Conservation (phyloP, 2,329 filamentous ascomycete species). For the Trichophaea hybrida region DNA sequence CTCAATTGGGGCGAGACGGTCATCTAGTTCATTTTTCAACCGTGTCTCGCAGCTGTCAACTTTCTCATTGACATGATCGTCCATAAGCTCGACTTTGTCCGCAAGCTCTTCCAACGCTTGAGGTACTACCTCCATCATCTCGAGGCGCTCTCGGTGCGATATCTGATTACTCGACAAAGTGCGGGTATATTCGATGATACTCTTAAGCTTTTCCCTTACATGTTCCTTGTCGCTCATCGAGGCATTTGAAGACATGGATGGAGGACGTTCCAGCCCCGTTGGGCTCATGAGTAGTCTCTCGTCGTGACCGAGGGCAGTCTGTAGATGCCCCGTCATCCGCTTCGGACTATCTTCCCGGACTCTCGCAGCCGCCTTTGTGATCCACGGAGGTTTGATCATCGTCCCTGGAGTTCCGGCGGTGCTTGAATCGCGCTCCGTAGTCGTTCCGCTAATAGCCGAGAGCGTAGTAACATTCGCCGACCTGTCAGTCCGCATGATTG, state of each 20-base stretch:
- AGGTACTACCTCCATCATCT: constrained; percentile 15
- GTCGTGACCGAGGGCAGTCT: neutral
- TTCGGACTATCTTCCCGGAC: neutral
- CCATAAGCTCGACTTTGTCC: constrained; percentile 15
- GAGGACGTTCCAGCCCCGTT: neutral
- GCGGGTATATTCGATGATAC: neutral
- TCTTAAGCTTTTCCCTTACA: neutral
- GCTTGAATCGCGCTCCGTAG: constrained; percentile 14
- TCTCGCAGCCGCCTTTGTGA: neutral
- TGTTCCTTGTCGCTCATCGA: neutral
- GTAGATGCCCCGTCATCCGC: neutral
- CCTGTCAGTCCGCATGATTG: neutral
- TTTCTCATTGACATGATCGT: constrained; percentile 15
- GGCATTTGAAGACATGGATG: neutral
- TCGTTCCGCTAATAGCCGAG: constrained; percentile 15
- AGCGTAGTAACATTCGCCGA: constrained; percentile 5
- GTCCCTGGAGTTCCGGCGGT: constrained; percentile 1
- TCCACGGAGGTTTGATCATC: neutral
- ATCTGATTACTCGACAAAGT: constrained; percentile 1
- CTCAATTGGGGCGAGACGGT: constrained; percentile 13
- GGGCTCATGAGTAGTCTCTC: neutral
- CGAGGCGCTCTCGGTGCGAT: constrained; percentile 11
- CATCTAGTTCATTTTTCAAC: constrained; percentile 9
- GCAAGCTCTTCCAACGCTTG: constrained; percentile 14
- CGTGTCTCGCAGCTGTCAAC: constrained; percentile 11